Base-by-base conservation (phyloP, 108 stramenopile genomes). In the Skeletonema tropicum region DNA sequence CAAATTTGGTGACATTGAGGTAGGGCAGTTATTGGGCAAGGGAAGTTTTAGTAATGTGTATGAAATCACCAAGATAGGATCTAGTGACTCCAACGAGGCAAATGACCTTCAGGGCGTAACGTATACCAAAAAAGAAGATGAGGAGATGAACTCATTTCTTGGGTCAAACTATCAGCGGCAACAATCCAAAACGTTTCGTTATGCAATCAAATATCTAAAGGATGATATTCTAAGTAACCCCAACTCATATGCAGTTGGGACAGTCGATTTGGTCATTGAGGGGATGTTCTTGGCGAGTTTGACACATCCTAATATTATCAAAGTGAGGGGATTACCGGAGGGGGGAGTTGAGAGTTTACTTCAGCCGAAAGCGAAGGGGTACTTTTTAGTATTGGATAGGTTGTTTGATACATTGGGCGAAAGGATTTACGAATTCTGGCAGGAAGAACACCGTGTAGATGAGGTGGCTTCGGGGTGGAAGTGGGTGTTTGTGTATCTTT, bases 361-460 rank as follows among this genome's bases (percentile, higher is more conserved):
- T 33, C 76, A 49, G 15, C 23, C 52, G 9, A 38, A 30, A 5
- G 76, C 9, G 23, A 73, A 88, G 52, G 85, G 86, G 7, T 92
- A 83, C 73, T 94, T 94, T 68, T 63, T 94, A 23, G 66, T 94
- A 9, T 71, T 94, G 52, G 93, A 94, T 83, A 81, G 93, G 70
- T 68, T 94, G 75, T 84, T 88, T 57, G 89, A 89, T 60, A 94
- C 93, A 14, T 73, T 94, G 10, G 36, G 60, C 9, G 75, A 85
- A 52, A 67, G 75, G 57, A 86, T 91, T 25, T 69, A 76, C 21
- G 60, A 74, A 0, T 77, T 66, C 67, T 74, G 81, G 71, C 23
- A 10, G 61, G 39, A 66, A 39, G 41, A 42, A 30, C 52, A 80
- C 17, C 31, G 11, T 19, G 13, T 73, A 14, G 21, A 30, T 29